Evolutionary conservation across 129 eudicot genomes (phyloP).

Genomic region (Ambrosia trifida): DNA sequence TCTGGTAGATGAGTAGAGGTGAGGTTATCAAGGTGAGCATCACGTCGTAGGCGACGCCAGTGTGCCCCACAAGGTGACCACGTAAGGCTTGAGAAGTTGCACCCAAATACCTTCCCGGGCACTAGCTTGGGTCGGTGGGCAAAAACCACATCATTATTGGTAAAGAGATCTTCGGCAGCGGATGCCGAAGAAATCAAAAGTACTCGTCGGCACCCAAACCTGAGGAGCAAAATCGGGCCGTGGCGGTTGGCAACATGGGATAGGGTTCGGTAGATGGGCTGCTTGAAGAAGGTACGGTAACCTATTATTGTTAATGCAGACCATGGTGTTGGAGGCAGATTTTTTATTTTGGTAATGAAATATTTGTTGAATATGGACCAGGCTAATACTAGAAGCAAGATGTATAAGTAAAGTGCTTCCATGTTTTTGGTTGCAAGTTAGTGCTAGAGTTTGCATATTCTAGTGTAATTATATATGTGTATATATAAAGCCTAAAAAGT

Average conservation of each 20-base stretch:
- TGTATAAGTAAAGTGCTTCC: conserved; percentile 34
- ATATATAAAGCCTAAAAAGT: conserved; percentile 28
- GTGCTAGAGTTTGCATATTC: neutral
- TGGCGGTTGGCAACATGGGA: conserved; percentile 23
- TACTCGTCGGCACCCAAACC: conserved; percentile 39
- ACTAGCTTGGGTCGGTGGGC: conserved; percentile 48
- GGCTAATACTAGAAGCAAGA: conserved; percentile 35
- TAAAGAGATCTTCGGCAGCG: conserved; percentile 46
- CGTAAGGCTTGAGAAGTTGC: conserved; percentile 43
- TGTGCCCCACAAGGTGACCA: conserved; percentile 44
- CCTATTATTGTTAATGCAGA: conserved; percentile 25
- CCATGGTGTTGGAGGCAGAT: conserved; percentile 36
- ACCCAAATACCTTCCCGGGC: conserved; percentile 34
- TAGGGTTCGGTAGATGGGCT: conserved; percentile 42
- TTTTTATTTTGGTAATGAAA: conserved; percentile 23
- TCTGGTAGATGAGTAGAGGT: conserved; percentile 29
- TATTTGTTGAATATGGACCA: conserved; percentile 34
- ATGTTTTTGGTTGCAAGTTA: conserved; percentile 9
- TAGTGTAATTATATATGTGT: conserved; percentile 7
- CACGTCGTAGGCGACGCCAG: conserved; percentile 47
- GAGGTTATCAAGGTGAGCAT: conserved; percentile 42
- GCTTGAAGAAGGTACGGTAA: conserved; percentile 19
- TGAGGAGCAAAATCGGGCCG: conserved; percentile 40
- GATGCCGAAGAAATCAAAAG: conserved; percentile 47
- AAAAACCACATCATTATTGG: conserved; percentile 39